phyloP scores from a whole-genome alignment of 1,284 basidiomycete species.

The Marasmius fiardii region DNA sequence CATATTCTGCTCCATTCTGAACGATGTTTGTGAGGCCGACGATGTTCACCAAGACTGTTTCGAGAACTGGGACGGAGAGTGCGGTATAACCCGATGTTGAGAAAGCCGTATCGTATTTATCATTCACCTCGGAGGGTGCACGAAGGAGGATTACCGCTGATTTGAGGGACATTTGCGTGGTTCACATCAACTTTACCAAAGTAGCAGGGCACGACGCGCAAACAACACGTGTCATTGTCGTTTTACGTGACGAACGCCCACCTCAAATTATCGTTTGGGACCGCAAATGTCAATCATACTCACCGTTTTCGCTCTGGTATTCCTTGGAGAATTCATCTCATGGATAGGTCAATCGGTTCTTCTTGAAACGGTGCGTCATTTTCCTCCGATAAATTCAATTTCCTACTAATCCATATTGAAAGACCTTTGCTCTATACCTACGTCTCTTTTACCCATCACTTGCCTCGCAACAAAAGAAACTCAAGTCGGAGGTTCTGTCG shows the following conservation, averaged over 20 bases:
- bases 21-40: slow-evolving; percentile 43
- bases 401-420: slow-evolving; percentile 10
- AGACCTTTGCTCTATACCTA: slow-evolving; percentile 73
- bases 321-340: slow-evolving; percentile 77
- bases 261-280: neutral
- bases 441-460: slow-evolving; percentile 58
- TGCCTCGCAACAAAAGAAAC: slow-evolving; percentile 54
- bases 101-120: slow-evolving; percentile 52
- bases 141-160: slow-evolving; percentile 52
- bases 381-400: slow-evolving; percentile 5
- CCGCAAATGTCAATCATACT: slow-evolving; percentile 71
- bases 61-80: slow-evolving; percentile 62
- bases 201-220: too few relatives aligned
- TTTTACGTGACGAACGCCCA: too few relatives aligned
- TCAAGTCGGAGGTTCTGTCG: slow-evolving; percentile 75
- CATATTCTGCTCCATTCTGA: slow-evolving; percentile 29
- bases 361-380: slow-evolving; percentile 64
- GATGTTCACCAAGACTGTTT: slow-evolving; percentile 53
- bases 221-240: too few relatives aligned
- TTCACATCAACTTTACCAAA: too few relatives aligned
- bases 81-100: slow-evolving; percentile 40
- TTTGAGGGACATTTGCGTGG: neutral
- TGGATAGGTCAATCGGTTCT: slow-evolving; percentile 88
- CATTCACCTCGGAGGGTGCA: slow-evolving; percentile 40
- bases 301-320: slow-evolving; percentile 78